These are phyloP conservation scores for Penicillium coffeae DNA, from an alignment of 495 filamentous ascomycete species.

Conservation along the genomic window DNA sequence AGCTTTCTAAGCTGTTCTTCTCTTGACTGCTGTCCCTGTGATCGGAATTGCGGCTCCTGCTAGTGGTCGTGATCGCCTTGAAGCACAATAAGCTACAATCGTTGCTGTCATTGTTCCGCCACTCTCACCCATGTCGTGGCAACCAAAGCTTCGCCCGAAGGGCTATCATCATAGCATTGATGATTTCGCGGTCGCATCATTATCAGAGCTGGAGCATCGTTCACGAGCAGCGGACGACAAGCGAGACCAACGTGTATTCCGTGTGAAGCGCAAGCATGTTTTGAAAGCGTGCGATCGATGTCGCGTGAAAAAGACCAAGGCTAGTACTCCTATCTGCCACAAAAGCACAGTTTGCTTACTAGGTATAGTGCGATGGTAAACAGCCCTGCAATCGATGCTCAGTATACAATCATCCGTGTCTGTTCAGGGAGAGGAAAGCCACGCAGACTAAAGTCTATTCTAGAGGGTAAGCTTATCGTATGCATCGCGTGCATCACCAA, in stretches of 20 bases:
- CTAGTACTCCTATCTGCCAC: slow-evolving; percentile 12
- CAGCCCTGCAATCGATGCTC: slow-evolving; percentile 49
- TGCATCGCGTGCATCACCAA: no score
- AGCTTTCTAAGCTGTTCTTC: no score
- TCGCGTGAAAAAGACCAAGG: slow-evolving; percentile 49
- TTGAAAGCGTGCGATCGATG: slow-evolving; percentile 48
- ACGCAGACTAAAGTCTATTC: slow-evolving; percentile 49
- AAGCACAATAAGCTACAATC: no score
- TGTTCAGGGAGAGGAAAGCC: slow-evolving; percentile 47
- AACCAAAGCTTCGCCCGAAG: slow-evolving; percentile 44
- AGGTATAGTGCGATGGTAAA: slow-evolving; percentile 44
- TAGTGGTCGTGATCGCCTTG: not conserved
- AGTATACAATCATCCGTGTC: slow-evolving; percentile 45
- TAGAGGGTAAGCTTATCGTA: slow-evolving; percentile 30
- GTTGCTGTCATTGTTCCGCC: no score
- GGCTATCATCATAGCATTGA: slow-evolving; percentile 39
- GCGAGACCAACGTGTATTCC: slow-evolving; percentile 42
- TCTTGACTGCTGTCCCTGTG: not conserved
- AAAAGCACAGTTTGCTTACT: not conserved
- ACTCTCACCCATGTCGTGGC: slow-evolving; percentile 40
- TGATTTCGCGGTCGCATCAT: slow-evolving; percentile 30
- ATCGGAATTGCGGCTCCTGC: not conserved
- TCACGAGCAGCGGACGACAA: slow-evolving; percentile 34
- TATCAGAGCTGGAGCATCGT: slow-evolving; percentile 33
- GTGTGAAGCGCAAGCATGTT: slow-evolving; percentile 50